phyloP scores from a whole-genome alignment of 192 early-diverging fungal species.

The Geranomyces variabilis region DNA sequence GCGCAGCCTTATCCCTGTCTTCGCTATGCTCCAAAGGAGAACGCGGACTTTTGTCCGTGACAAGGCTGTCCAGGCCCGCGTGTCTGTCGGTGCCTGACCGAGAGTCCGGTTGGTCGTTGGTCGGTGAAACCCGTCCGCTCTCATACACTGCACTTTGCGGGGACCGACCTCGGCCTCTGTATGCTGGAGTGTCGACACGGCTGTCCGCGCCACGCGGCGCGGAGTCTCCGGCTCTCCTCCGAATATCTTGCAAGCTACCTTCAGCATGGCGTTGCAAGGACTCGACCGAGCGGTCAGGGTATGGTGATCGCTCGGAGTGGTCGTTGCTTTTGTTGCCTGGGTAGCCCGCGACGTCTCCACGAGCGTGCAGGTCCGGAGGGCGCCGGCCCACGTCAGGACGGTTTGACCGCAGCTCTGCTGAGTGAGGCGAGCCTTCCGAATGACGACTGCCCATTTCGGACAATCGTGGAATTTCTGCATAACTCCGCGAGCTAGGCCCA shows the following conservation, averaged over 20 bases:
- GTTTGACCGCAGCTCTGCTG: neutral
- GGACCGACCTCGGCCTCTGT: too few species aligned
- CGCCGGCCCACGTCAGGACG: neutral
- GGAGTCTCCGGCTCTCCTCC: neutral
- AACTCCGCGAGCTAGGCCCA: neutral
- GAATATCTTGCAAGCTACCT: neutral
- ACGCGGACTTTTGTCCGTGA: neutral
- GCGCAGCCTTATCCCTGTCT: neutral
- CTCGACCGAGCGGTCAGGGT: slow-evolving; percentile 4
- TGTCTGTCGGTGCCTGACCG: neutral
- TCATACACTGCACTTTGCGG: too few species aligned
- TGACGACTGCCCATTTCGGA: slow-evolving; percentile 3
- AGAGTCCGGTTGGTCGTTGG: neutral
- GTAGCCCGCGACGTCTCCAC: neutral
- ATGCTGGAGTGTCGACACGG: neutral
- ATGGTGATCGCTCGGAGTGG: neutral
- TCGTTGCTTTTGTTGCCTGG: neutral
- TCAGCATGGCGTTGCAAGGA: neutral
- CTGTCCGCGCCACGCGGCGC: neutral
- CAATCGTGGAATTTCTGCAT: neutral
- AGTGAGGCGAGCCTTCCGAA: slow-evolving; percentile 1
- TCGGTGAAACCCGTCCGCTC: too few species aligned
- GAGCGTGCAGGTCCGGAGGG: neutral
- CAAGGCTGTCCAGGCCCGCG: neutral
- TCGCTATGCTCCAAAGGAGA: neutral